These are phyloP conservation scores for Euphrasia confusa DNA, from an alignment of 257 asterid species.

Conservation along the genomic window DNA sequence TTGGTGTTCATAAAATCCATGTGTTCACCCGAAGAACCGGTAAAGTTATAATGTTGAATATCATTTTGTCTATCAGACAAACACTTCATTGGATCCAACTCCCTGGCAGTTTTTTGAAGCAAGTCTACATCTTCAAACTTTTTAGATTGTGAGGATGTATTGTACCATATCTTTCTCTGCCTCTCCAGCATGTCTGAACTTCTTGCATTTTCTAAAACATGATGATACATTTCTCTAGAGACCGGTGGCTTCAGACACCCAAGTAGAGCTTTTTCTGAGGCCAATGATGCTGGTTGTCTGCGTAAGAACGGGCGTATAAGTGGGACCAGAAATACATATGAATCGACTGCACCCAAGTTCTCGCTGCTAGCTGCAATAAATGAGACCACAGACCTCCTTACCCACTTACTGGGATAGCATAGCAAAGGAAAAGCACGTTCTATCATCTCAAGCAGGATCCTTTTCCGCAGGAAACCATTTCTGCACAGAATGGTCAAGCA, in stretches of 20 bases:
- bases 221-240: constrained; percentile 70
- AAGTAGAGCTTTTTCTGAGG: constrained; percentile 77
- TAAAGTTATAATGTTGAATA: constrained; percentile 36
- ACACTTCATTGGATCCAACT: constrained; percentile 62
- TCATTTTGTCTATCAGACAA: constrained; percentile 61
- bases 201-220: constrained; percentile 68
- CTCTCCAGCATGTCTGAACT: constrained; percentile 97
- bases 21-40: constrained; percentile 32
- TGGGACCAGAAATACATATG: constrained; percentile 92
- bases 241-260: constrained; percentile 84
- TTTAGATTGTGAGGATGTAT: constrained; percentile 62
- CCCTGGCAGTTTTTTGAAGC: constrained; percentile 63
- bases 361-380: constrained; percentile 92
- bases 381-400: constrained; percentile 69
- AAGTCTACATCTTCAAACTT: constrained; percentile 65
- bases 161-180: constrained; percentile 98
- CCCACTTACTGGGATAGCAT: constrained; percentile 95
- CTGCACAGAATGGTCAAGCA: constrained; percentile 91
- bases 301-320: constrained; percentile 83
- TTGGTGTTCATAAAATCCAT: constrained; percentile 36
- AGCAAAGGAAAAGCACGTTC: constrained; percentile 85
- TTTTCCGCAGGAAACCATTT: constrained; percentile 77
- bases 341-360: constrained; percentile 92
- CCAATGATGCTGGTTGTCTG: constrained; percentile 91
- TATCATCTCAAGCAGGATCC: constrained; percentile 85